Evolutionary conservation across 2,329 filamentous ascomycete species (phyloP).

Genomic region (Botrytis tulipae): DNA sequence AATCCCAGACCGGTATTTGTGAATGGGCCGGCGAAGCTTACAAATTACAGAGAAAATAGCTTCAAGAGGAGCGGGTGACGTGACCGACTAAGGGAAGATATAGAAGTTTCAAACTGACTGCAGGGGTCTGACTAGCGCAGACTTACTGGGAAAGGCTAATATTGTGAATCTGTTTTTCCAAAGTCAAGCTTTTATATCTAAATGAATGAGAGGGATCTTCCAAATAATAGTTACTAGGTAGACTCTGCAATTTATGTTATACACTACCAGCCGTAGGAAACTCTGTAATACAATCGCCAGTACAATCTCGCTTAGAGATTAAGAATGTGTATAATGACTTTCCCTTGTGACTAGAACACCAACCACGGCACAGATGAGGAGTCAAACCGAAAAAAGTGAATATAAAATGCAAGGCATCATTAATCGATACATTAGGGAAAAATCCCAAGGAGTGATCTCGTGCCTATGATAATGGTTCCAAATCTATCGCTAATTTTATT

Average conservation of each 20-base stretch:
- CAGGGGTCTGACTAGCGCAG: too few relatives aligned
- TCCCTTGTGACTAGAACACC: not conserved
- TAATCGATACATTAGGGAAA: not conserved
- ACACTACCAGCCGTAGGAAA: not conserved
- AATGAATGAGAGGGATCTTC: not conserved
- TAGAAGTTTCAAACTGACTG: not conserved
- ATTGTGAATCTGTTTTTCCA: too few relatives aligned
- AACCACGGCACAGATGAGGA: not conserved
- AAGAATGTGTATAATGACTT: not conserved
- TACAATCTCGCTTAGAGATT: not conserved
- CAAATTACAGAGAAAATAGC: not conserved
- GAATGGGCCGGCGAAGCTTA: not conserved
- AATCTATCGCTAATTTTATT: not conserved
- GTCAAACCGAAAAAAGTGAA: not conserved
- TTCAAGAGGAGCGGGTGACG: not conserved
- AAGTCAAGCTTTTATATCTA: not conserved
- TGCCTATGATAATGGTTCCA: not conserved
- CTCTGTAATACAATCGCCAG: not conserved
- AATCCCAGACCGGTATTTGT: not conserved
- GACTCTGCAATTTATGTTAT: not conserved
- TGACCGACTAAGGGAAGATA: not conserved
- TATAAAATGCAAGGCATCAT: not conserved
- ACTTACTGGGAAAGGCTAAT: too few relatives aligned
- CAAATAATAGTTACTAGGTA: not conserved
- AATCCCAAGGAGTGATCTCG: not conserved